Evolutionary conservation across 2,329 filamentous ascomycete species (phyloP).

Genomic region (Rasamsonia emersonii): DNA sequence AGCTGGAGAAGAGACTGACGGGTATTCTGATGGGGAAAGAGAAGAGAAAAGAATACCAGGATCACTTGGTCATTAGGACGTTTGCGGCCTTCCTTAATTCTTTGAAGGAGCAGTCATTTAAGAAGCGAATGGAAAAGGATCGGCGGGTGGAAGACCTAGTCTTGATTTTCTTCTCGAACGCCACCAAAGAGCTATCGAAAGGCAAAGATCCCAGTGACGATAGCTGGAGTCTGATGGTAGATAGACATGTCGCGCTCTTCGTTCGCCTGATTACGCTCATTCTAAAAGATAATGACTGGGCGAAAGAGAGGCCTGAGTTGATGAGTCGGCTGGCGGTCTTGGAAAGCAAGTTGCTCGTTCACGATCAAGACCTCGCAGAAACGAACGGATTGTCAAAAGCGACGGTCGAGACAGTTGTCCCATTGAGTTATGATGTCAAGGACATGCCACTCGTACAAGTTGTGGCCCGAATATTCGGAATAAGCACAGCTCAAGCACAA

Average conservation of each 20-base stretch:
- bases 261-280: constrained; percentile 75
- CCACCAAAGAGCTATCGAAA: constrained; percentile 81
- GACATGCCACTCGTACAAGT: constrained; percentile 92
- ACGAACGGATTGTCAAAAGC: constrained; percentile 48
- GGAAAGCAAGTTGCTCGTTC: constrained; percentile 87
- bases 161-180: constrained; percentile 91
- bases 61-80: constrained; percentile 82
- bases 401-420: constrained; percentile 72
- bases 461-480: constrained; percentile 77
- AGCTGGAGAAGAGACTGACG: constrained; percentile 69
- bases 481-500: constrained; percentile 72
- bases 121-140: constrained; percentile 88
- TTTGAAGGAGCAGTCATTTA: constrained; percentile 80
- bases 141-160: constrained; percentile 85
- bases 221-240: constrained; percentile 82
- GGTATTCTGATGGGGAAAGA: constrained; percentile 75
- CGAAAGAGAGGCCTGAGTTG: constrained; percentile 76
- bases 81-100: constrained; percentile 93
- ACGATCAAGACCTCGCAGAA: constrained; percentile 81
- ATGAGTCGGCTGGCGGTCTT: constrained; percentile 68
- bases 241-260: constrained; percentile 90
- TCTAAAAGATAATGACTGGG: constrained; percentile 74
- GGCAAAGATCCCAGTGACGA: constrained; percentile 70
- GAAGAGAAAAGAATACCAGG: constrained; percentile 77
- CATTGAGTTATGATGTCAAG: constrained; percentile 84